Conservation (phyloP, 768 basidiomycete genomes). For the Tephrocybe sp. region DNA sequence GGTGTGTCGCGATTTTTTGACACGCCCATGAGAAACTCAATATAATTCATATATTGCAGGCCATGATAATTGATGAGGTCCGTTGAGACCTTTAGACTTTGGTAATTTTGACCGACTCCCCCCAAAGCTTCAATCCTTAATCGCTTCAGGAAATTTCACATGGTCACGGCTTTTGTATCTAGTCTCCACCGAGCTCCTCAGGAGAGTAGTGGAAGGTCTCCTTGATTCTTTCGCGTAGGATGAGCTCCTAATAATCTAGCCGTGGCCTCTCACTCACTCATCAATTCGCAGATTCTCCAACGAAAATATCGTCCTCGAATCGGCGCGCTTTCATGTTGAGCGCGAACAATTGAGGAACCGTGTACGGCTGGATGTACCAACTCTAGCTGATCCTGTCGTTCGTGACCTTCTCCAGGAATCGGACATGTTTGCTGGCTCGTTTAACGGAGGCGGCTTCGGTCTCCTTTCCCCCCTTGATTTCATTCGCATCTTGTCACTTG, state of each 20-base stretch:
- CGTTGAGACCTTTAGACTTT: constrained; percentile 24
- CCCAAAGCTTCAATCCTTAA: constrained; percentile 63
- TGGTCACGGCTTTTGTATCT: constrained; percentile 64
- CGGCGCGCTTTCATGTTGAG: constrained; percentile 74
- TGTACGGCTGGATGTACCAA: constrained; percentile 75
- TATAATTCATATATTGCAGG: constrained; percentile 34
- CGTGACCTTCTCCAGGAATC: constrained; percentile 85
- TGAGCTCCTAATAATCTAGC: constrained; percentile 6
- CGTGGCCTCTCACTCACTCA: constrained; percentile 16
- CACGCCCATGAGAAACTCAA: constrained; percentile 16
- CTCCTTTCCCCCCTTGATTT: constrained; percentile 81
- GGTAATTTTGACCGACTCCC: constrained; percentile 16
- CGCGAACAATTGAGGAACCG: constrained; percentile 79
- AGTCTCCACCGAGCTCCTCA: constrained; percentile 59
- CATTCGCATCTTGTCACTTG: constrained; percentile 67
- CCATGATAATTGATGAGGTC: constrained; percentile 83
- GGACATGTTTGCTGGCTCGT: constrained; percentile 81
- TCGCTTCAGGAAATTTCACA: constrained; percentile 71
- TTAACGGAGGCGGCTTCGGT: constrained; percentile 76
- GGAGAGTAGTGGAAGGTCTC: constrained; percentile 62
- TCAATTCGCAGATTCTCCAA: constrained; percentile 54
- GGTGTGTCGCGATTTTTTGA: constrained; percentile 30
- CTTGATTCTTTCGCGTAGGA: constrained; percentile 78
- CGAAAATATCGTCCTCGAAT: constrained; percentile 71
- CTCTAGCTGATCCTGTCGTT: constrained; percentile 69